Percentiles rank a stretch among this genome's conserved stretches.
phyloP scores from a whole-genome alignment of 2,329 filamentous ascomycete genomes.

The Microcyclospora tardicrescens region DNA sequence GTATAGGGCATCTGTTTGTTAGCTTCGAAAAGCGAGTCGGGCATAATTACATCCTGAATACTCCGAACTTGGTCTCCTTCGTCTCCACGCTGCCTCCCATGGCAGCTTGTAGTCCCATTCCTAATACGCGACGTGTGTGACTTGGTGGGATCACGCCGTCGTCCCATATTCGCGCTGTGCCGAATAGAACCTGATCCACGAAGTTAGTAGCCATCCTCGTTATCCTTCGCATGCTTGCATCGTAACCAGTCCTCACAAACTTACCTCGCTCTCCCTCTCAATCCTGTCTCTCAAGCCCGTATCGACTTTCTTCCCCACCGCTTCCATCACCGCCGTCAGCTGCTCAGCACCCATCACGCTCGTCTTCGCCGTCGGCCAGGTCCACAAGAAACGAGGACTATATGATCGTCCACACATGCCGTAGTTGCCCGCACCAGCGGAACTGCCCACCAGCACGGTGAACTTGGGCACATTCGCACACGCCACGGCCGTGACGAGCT shows the following conservation, averaged over 20 bases:
- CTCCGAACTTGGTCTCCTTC: slow-evolving; percentile 25
- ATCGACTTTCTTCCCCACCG: slow-evolving; percentile 73
- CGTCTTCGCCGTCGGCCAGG: slow-evolving; percentile 95
- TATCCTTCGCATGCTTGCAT: too few species aligned
- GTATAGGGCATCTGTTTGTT: too few species aligned
- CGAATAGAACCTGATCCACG: slow-evolving; percentile 51
- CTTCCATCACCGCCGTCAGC: slow-evolving; percentile 83
- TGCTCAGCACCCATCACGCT: slow-evolving; percentile 95
- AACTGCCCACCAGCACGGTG: slow-evolving; percentile 88
- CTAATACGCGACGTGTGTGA: slow-evolving; percentile 37
- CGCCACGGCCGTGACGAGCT: slow-evolving; percentile 87
- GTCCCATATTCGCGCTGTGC: slow-evolving; percentile 78
- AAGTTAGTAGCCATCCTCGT: too few species aligned
- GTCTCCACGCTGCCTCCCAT: slow-evolving; percentile 22
- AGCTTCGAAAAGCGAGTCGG: too few species aligned
- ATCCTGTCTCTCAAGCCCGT: slow-evolving; percentile 71
- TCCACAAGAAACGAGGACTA: slow-evolving; percentile 80
- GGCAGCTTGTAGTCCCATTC: slow-evolving; percentile 35
- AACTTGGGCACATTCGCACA: slow-evolving; percentile 94
- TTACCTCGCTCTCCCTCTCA: slow-evolving; percentile 65
- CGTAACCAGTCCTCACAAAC: too few species aligned
- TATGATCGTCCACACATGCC: slow-evolving; percentile 96
- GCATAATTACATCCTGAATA: slow-evolving; percentile 25
- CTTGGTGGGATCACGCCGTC: slow-evolving; percentile 39
- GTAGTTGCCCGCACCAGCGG: slow-evolving; percentile 91